Percentiles rank a stretch among this genome's conserved stretches.
Evolutionary conservation across 1,284 basidiomycete species (phyloP).

Genomic region (Sparassis latifolia): DNA sequence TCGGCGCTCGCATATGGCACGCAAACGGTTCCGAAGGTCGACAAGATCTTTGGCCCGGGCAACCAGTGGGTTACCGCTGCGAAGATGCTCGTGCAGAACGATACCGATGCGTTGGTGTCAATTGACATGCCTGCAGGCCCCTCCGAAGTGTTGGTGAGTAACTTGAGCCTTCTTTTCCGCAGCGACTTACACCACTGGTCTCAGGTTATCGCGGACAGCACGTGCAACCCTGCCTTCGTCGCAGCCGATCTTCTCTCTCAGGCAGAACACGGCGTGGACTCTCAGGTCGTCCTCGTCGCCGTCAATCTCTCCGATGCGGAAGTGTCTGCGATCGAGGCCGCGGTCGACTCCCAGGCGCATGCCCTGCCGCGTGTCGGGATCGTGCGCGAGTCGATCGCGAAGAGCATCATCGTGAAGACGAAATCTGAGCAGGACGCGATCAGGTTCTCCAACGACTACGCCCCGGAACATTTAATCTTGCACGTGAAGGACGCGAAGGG

Average conservation of each 20-base stretch:
- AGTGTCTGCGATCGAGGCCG: conserved; percentile 73
- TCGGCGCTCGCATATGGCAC: conserved; percentile 97
- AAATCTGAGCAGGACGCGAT: conserved; percentile 71
- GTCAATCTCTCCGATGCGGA: conserved; percentile 61
- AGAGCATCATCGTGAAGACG: conserved; percentile 85
- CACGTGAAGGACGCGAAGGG: conserved; percentile 72
- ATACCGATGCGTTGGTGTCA: conserved; percentile 93
- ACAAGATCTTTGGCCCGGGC: conserved; percentile 98
- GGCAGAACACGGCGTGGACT: conserved; percentile 97
- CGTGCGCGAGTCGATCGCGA: conserved; percentile 84
- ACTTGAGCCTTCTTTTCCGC: neutral
- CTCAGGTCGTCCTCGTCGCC: conserved; percentile 91
- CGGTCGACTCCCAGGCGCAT: conserved; percentile 86
- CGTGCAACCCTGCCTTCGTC: conserved; percentile 84
- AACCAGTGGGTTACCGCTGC: conserved; percentile 99
- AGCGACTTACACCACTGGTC: neutral
- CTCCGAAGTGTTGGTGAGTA: conserved; percentile 87
- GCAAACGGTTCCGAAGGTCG: conserved; percentile 93
- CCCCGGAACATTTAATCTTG: conserved; percentile 93
- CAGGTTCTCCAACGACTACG: conserved; percentile 93
- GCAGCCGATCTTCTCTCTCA: conserved; percentile 96
- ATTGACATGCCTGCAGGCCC: conserved; percentile 99
- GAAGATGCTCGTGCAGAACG: conserved; percentile 99
- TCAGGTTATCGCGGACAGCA: conserved; percentile 89
- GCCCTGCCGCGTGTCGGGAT: conserved; percentile 88